phyloP scores from a whole-genome alignment of 441 rosid genomes.

The Gossypium trilobum region DNA sequence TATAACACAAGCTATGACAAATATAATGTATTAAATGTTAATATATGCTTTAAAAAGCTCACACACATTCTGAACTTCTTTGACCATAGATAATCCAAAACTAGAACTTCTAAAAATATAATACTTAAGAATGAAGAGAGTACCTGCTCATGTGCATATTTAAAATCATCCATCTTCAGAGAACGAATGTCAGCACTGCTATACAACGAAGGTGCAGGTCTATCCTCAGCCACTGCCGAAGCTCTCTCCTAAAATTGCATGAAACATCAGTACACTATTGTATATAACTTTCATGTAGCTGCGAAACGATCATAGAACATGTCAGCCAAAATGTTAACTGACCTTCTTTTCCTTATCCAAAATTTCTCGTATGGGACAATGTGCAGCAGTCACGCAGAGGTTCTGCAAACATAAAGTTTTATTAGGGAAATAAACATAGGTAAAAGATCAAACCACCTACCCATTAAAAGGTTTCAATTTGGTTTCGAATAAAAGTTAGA shows the following conservation, averaged over 20 bases:
- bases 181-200: conserved; percentile 70
- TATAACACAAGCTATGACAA: not conserved
- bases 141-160: conserved; percentile 93
- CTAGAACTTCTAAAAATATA: not conserved
- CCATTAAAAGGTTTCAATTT: not conserved
- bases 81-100: not conserved
- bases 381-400: conserved; percentile 90
- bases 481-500: not conserved
- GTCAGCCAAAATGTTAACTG: conserved; percentile 14
- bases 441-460: not conserved
- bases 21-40: not conserved
- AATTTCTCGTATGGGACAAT: conserved; percentile 91
- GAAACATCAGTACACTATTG: conserved; percentile 4
- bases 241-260: conserved; percentile 55
- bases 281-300: not conserved
- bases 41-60: not conserved
- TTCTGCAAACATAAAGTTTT: conserved; percentile 42
- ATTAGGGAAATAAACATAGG: conserved; percentile 22
- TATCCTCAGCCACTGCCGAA: conserved; percentile 55
- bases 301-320: not conserved
- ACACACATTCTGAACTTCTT: not conserved
- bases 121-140: not conserved
- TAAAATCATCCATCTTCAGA: conserved; percentile 74
- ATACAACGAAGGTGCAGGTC: conserved; percentile 58
- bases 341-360: conserved; percentile 94